phyloP scores from a whole-genome alignment of 306 rosid species.

The Glycine latifolia region DNA sequence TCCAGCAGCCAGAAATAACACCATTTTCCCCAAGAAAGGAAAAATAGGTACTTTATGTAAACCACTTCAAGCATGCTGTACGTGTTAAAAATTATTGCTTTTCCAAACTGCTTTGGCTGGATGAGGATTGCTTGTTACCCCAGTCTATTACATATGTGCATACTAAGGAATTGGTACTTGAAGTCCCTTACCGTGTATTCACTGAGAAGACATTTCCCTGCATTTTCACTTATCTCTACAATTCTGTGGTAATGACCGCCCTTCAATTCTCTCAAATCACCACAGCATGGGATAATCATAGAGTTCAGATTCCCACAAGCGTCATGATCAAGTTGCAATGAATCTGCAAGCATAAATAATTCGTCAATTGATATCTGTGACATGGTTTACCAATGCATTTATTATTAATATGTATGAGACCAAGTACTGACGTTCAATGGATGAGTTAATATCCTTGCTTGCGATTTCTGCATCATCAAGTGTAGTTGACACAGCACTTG shows the following conservation, averaged over 20 bases:
- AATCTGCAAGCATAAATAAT: constrained; percentile 65
- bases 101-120: background rate
- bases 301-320: constrained; percentile 90
- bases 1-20: background rate
- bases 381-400: constrained; percentile 9
- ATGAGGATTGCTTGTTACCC: background rate
- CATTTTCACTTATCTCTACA: constrained; percentile 88
- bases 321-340: constrained; percentile 91
- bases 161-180: constrained; percentile 15
- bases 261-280: constrained; percentile 85
- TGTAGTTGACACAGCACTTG: constrained; percentile 72
- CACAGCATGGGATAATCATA: constrained; percentile 86
- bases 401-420: constrained; percentile 13
- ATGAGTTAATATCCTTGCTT: constrained; percentile 79
- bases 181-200: constrained; percentile 75
- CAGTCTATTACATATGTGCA: background rate
- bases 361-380: constrained; percentile 40
- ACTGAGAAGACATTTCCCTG: constrained; percentile 81
- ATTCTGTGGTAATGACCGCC: constrained; percentile 91
- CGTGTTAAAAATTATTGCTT: background rate
- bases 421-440: constrained; percentile 79
- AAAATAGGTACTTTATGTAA: background rate
- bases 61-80: background rate
- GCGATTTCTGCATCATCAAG: constrained; percentile 84
- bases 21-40: background rate